Evolutionary conservation across 2,329 filamentous ascomycete species (phyloP).

Genomic region (Coniochaeta sp.): DNA sequence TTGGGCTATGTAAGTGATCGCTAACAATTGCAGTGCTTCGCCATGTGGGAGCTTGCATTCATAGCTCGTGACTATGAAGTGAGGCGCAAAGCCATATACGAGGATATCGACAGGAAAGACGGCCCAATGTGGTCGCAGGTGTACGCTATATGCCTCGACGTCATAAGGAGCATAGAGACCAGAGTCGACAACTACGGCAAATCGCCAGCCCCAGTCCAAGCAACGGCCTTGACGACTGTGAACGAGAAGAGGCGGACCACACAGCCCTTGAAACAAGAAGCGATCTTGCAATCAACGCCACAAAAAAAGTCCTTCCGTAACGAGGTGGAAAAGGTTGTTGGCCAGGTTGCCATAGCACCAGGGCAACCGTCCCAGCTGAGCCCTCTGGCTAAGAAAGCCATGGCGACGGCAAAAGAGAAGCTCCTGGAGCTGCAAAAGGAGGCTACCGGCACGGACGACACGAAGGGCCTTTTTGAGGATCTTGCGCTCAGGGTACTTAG

Average conservation of each 20-base stretch:
- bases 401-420: slow-evolving; percentile 37
- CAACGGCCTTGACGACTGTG: slow-evolving; percentile 20
- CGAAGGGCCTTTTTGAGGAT: slow-evolving; percentile 39
- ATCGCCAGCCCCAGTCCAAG: slow-evolving; percentile 22
- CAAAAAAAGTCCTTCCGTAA: slow-evolving; percentile 28
- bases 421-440: slow-evolving; percentile 48
- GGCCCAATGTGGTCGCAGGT: slow-evolving; percentile 79
- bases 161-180: slow-evolving; percentile 58
- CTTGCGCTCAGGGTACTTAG: slow-evolving; percentile 39
- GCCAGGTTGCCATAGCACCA: slow-evolving; percentile 35
- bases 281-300: slow-evolving; percentile 33
- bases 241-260: slow-evolving; percentile 25
- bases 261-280: slow-evolving; percentile 34
- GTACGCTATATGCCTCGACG: slow-evolving; percentile 58
- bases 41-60: slow-evolving; percentile 81
- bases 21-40: slow-evolving; percentile 55
- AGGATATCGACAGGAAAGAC: slow-evolving; percentile 76
- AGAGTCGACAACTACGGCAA: slow-evolving; percentile 59
- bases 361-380: slow-evolving; percentile 41
- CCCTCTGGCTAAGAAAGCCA: slow-evolving; percentile 42
- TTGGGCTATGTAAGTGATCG: slow-evolving; percentile 6
- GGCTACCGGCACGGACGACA: slow-evolving; percentile 39
- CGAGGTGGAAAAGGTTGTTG: slow-evolving; percentile 38
- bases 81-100: slow-evolving; percentile 75
- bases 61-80: slow-evolving; percentile 69